Evolutionary conservation across 768 basidiomycete species (phyloP).

Genomic region (Amylocystis lapponica): DNA sequence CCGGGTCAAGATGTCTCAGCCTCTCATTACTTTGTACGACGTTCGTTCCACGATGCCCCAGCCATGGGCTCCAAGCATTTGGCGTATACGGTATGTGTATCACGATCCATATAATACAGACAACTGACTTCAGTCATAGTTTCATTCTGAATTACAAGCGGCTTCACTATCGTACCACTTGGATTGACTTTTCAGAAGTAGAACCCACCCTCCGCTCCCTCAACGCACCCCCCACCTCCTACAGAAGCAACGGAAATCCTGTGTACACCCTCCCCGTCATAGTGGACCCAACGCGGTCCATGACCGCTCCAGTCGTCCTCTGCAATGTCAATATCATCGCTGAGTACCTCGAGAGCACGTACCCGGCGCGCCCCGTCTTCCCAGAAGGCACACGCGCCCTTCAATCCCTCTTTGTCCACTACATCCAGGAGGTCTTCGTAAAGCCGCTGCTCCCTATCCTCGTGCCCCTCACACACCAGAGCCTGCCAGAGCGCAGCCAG

Average conservation of each 20-base stretch:
- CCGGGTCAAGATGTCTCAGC: slow-evolving; percentile 46
- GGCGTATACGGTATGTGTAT: slow-evolving; percentile 54
- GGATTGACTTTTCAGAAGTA: slow-evolving; percentile 68
- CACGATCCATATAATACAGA: not conserved
- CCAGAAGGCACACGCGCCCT: slow-evolving; percentile 66
- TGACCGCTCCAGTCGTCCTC: slow-evolving; percentile 42
- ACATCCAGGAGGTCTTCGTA: slow-evolving; percentile 58
- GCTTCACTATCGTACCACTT: slow-evolving; percentile 61
- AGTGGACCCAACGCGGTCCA: slow-evolving; percentile 48
- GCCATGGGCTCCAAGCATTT: slow-evolving; percentile 74
- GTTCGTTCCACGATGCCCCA: slow-evolving; percentile 53
- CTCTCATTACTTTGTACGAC: slow-evolving; percentile 62
- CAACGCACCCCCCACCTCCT: slow-evolving; percentile 51
- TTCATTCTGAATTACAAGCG: slow-evolving; percentile 76
- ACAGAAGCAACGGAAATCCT: slow-evolving; percentile 50
- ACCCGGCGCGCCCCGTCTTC: slow-evolving; percentile 65
- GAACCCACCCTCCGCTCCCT: slow-evolving; percentile 54
- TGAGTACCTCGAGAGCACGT: slow-evolving; percentile 64
- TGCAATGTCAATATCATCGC: slow-evolving; percentile 59
- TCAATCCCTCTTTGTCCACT: slow-evolving; percentile 65
- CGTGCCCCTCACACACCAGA: slow-evolving; percentile 61
- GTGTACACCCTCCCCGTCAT: slow-evolving; percentile 69
- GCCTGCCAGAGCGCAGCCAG: slow-evolving; percentile 51
- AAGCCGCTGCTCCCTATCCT: slow-evolving; percentile 66
- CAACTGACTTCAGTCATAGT: slow-evolving; percentile 28